A percentile compares a stretch with the other conserved stretches of the same genome.
Evolutionary conservation across 805 yeast species (phyloP).

Genomic region (Candida verbasci): DNA sequence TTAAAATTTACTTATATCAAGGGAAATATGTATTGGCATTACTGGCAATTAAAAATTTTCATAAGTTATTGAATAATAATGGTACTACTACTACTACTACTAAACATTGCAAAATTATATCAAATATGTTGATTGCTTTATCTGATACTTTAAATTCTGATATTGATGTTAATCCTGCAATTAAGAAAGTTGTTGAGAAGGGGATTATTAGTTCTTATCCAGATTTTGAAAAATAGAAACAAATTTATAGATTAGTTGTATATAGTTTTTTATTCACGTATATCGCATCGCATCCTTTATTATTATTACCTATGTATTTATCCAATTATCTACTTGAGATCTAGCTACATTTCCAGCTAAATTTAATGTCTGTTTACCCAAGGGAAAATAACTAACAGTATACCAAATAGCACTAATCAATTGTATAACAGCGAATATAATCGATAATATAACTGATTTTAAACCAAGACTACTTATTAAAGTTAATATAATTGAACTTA

Average conservation of each 20-base stretch:
- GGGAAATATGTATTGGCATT: slow-evolving; percentile 44
- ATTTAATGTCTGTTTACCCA: slow-evolving; percentile 41
- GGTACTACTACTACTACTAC: too few relatives aligned
- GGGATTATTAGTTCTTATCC: slow-evolving; percentile 32
- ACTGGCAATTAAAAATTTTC: slow-evolving; percentile 42
- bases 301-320: too few relatives aligned
- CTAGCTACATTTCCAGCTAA: slow-evolving; percentile 41
- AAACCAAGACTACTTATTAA: slow-evolving; percentile 32
- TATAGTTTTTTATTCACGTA: too few relatives aligned
- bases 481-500: slow-evolving; percentile 37
- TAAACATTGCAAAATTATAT: slow-evolving; percentile 18
- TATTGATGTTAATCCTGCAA: slow-evolving; percentile 39
- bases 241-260: slow-evolving; percentile 7
- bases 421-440: slow-evolving; percentile 38
- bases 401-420: slow-evolving; percentile 41
- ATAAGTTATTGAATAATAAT: slow-evolving; percentile 25
- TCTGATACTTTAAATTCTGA: slow-evolving; percentile 30
- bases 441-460: slow-evolving; percentile 34
- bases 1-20: slow-evolving; percentile 34
- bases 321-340: slow-evolving; percentile 42
- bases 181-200: slow-evolving; percentile 38
- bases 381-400: slow-evolving; percentile 45
- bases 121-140: slow-evolving; percentile 28
- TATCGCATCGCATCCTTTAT: too few relatives aligned
- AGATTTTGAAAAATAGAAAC: slow-evolving; percentile 16